Evolutionary conservation across 202 grass and related monocot species (phyloP), one percentile per base, ranked within the genome.

Genomic region (Thinopyrum obtusiflorum): DNA sequence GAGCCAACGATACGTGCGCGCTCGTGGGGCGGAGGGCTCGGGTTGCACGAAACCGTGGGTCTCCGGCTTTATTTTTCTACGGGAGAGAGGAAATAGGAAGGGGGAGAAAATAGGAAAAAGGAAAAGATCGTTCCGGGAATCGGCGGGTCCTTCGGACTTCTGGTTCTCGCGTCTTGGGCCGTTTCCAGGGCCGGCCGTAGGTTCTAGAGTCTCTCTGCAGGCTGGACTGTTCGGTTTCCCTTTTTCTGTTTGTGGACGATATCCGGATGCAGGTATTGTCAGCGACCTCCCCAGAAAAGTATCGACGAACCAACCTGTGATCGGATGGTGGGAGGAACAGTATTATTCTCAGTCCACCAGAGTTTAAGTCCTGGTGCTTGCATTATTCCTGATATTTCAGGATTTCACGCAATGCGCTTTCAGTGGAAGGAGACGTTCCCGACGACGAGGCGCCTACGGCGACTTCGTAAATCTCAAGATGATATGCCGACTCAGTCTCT

Each of bases 1-100:
- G 82, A 86, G 65, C 21, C 80, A 90, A 87, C 61, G 36, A 78
- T 84, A 87, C 84, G 65, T 76, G 84, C 61, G 73, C 57, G 37
- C 31, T 72, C 47, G 77, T 40, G 42, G 37, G 68, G 23, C 25
- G 29, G 27, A 49, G 27, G 21, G 39, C 79, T 57, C 24, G 32
- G 76, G 14, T 85, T 84, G 17, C 80, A 88, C 86, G 77, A 87
- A 85, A 84, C 75, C 47, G 39, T 46, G 68, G 57, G 66, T 36
- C 7, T 28, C 65, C 68, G 13, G 14, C 33, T 84, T 68, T 90
- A 24, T 68, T 80, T 90, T 80, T 73, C 12, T 66, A 63, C 6
- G 6, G 11, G 26, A 5, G 60, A 65, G 4, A 11, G 7, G 11
- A 20, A 74, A 86, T 46, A 46, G 42, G 42, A 4, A 46, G 11